Base-by-base conservation (phyloP, 1,284 basidiomycete genomes). In the Malassezia brasiliensis region DNA sequence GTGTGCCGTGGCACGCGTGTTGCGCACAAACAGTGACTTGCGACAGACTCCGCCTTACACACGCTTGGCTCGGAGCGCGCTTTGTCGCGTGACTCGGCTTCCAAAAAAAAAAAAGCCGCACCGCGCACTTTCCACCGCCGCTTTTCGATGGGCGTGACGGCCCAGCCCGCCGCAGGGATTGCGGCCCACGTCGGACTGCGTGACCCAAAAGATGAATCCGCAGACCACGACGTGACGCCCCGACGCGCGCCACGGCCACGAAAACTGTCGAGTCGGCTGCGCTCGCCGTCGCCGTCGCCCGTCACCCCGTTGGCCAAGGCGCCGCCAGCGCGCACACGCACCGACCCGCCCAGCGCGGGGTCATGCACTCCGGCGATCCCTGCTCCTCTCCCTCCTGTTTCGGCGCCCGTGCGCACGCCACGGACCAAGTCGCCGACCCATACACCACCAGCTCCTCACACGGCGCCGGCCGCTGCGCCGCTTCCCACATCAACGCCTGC, bases 281-380 rank as follows among this genome's bases (percentile, higher is more conserved):
- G 49, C 31, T 56, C 54, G 30, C 54, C 53, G 34, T 56, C 53
- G 20, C 53, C 53, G 40, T 46, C 53, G 19, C 53, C 54, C 5
- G 20, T 56, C 14, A 45, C 44, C 22, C 45, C 45, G 17, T 5
- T 47, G 17, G 32, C 45, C 5, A 17, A 36, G 38, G 22, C 35
- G 40, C 42, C 53, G 48, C 52, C 0, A 51, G 56, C 17, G 39
- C 39, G 25, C 8, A 14, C 39, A 28, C 25, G 25, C 25, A 28
- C 25, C 25, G 25, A 28, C 25, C 5, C 39, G 25, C 20, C 39
- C 20, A 15, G 9, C 15, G 39, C 20, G 39, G 19, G 12, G 19
- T 20, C 25, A 20, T 17, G 8, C 3, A 11, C 8, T 2, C 11
- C 3, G 32, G 6, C 32, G 32, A 2, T 11, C 32, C 32, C 32